phyloP scores from a whole-genome alignment of 306 rosid species.

The Vigna nakashimae region DNA sequence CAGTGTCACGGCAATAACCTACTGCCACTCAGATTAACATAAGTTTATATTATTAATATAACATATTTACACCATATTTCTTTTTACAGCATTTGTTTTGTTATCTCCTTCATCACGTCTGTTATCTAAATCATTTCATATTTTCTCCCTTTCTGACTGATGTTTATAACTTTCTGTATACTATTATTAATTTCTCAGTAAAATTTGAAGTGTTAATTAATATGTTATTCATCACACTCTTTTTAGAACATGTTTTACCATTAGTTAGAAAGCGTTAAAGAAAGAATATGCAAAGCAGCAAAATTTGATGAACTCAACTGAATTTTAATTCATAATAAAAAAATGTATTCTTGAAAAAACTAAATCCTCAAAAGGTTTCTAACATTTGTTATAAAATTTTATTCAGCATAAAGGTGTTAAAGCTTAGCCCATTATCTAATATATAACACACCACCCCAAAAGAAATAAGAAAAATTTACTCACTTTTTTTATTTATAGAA shows the following conservation, averaged over 20 bases:
- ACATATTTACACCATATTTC: background rate
- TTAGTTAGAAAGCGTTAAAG: background rate
- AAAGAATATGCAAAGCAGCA: too few relatives aligned
- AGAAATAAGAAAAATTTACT: too few relatives aligned
- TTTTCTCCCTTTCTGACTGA: background rate
- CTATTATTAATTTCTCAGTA: background rate
- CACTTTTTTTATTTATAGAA: too few relatives aligned
- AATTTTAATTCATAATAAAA: too few relatives aligned
- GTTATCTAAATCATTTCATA: background rate
- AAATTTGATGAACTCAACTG: too few relatives aligned
- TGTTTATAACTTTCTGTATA: background rate
- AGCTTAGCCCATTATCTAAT: too few relatives aligned
- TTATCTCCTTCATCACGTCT: background rate
- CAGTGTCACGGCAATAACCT: constrained; percentile 47
- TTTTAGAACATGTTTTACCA: background rate
- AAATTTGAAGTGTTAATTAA: background rate
- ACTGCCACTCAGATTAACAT: constrained; percentile 50
- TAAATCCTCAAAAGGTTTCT: too few relatives aligned
- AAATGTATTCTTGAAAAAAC: too few relatives aligned
- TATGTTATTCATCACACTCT: background rate
- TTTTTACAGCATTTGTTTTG: background rate
- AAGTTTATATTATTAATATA: background rate
- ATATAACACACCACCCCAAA: too few relatives aligned
- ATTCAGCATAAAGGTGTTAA: too few relatives aligned
- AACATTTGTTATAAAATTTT: too few relatives aligned